A percentile compares a stretch with the other conserved stretches of the same genome.
Evolutionary conservation across 2,329 filamentous ascomycete genomes (phyloP).

Genomic region (Ophiostoma sp.): DNA sequence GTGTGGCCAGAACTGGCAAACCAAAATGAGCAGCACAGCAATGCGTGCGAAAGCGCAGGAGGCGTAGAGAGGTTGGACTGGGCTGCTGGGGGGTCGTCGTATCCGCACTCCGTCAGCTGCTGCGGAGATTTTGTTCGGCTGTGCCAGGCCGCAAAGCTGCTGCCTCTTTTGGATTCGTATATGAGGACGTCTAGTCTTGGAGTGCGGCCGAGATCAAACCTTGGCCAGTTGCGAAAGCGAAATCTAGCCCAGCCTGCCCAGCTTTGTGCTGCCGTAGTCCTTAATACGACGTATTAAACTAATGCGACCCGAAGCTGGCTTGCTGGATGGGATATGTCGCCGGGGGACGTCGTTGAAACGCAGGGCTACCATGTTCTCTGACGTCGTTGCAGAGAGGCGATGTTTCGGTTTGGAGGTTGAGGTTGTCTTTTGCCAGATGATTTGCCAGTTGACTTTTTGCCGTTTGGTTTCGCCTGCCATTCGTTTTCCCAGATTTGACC

Average conservation of each 20-base stretch:
- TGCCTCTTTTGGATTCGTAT: slow-evolving; percentile 15
- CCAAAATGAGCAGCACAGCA: background rate
- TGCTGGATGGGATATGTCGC: background rate
- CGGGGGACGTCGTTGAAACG: slow-evolving; percentile 13
- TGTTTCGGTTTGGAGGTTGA: background rate
- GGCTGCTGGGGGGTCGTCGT: background rate
- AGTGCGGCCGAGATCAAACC: too few relatives aligned
- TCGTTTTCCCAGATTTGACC: background rate
- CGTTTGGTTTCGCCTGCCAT: background rate
- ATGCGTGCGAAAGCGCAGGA: slow-evolving; percentile 6
- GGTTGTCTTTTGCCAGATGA: background rate
- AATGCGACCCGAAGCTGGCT: slow-evolving; percentile 16
- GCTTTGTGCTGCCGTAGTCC: slow-evolving; percentile 6
- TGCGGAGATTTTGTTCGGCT: slow-evolving; percentile 7
- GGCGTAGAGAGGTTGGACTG: background rate
- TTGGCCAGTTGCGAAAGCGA: background rate
- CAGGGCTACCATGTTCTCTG: slow-evolving; percentile 6
- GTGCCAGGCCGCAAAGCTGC: slow-evolving; percentile 10
- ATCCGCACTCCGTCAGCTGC: slow-evolving; percentile 7
- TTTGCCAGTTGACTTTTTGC: background rate
- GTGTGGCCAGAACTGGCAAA: background rate
- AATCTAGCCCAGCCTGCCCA: background rate
- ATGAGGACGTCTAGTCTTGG: background rate
- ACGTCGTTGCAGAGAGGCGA: slow-evolving; percentile 19
- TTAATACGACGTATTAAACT: background rate